These are phyloP conservation scores for Postia placenta DNA, from an alignment of 768 basidiomycete genomes.

Conservation along the genomic window DNA sequence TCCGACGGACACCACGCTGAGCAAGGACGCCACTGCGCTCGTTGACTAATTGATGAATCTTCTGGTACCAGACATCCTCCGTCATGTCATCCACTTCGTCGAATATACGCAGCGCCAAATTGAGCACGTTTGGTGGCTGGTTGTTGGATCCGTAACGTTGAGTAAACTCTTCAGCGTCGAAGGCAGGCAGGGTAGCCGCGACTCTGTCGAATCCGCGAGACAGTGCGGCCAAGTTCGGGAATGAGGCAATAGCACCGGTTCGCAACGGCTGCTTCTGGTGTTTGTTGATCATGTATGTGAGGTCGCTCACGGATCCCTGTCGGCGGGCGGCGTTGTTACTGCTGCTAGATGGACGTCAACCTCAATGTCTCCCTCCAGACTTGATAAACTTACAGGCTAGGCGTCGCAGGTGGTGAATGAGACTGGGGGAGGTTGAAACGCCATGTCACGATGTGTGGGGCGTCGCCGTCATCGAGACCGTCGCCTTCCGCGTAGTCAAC, in stretches of 20 bases:
- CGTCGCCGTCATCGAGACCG: slow-evolving; percentile 74
- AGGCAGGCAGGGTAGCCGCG: slow-evolving; percentile 65
- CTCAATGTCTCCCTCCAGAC: neutral
- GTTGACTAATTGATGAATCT: slow-evolving; percentile 68
- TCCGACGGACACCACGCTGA: slow-evolving; percentile 82
- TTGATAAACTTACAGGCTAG: slow-evolving; percentile 30
- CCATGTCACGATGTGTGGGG: slow-evolving; percentile 81
- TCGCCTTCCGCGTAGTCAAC: slow-evolving; percentile 96
- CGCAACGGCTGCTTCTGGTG: slow-evolving; percentile 87
- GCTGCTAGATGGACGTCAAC: neutral
- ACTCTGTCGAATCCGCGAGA: slow-evolving; percentile 71
- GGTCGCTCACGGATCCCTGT: slow-evolving; percentile 90
- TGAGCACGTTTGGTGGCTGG: slow-evolving; percentile 89
- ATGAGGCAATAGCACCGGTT: slow-evolving; percentile 88
- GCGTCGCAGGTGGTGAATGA: slow-evolving; percentile 82
- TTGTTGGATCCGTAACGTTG: slow-evolving; percentile 68
- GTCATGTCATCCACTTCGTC: slow-evolving; percentile 70
- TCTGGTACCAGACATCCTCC: slow-evolving; percentile 72
- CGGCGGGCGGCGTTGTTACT: slow-evolving; percentile 41
- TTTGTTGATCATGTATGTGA: slow-evolving; percentile 86
- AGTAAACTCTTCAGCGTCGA: slow-evolving; percentile 63
- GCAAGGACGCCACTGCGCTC: slow-evolving; percentile 52
- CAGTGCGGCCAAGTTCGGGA: slow-evolving; percentile 67
- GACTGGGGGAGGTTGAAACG: slow-evolving; percentile 91
- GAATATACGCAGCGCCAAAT: slow-evolving; percentile 88